Evolutionary conservation across 2,329 filamentous ascomycete genomes (phyloP).

Genomic region (Phoma sp.): DNA sequence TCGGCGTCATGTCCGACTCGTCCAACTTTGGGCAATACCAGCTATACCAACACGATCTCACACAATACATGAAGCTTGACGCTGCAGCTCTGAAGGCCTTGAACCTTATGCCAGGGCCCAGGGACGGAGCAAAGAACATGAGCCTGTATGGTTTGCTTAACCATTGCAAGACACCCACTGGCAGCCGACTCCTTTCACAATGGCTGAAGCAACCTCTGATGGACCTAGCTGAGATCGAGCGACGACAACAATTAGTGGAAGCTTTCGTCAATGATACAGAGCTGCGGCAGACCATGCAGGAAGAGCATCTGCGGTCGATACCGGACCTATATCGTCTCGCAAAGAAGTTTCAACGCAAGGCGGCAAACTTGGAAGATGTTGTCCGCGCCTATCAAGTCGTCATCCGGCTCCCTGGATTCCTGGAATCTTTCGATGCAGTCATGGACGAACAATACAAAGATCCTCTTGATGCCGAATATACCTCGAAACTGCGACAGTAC

Average conservation of each 20-base stretch:
- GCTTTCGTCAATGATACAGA: conserved; percentile 94
- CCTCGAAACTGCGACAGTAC: conserved; percentile 74
- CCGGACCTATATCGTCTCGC: conserved; percentile 92
- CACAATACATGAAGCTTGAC: conserved; percentile 98
- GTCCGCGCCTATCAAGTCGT: conserved; percentile 94
- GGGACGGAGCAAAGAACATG: conserved; percentile 97
- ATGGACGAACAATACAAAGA: conserved; percentile 95
- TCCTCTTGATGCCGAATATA: conserved; percentile 86
- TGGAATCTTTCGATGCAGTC: conserved; percentile 85
- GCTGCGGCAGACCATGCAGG: conserved; percentile 92
- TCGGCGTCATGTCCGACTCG: conserved; percentile 85
- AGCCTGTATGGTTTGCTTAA: conserved; percentile 92
- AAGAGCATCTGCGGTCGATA: conserved; percentile 90
- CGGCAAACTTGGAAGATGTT: conserved; percentile 92
- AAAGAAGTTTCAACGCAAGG: conserved; percentile 91
- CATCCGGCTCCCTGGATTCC: conserved; percentile 87
- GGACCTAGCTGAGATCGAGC: conserved; percentile 86
- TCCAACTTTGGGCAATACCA: conserved; percentile 98
- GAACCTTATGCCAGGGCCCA: conserved; percentile 94
- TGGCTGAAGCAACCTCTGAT: conserved; percentile 99
- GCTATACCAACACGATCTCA: conserved; percentile 94
- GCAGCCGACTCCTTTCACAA: conserved; percentile 86
- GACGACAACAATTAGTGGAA: conserved; percentile 90
- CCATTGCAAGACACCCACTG: conserved; percentile 95
- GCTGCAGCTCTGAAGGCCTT: conserved; percentile 91